A percentile compares a stretch with the other conserved stretches of the same genome.
Conservation (phyloP, 208 protist genomes). For the Wallacemonas collosoma region DNA sequence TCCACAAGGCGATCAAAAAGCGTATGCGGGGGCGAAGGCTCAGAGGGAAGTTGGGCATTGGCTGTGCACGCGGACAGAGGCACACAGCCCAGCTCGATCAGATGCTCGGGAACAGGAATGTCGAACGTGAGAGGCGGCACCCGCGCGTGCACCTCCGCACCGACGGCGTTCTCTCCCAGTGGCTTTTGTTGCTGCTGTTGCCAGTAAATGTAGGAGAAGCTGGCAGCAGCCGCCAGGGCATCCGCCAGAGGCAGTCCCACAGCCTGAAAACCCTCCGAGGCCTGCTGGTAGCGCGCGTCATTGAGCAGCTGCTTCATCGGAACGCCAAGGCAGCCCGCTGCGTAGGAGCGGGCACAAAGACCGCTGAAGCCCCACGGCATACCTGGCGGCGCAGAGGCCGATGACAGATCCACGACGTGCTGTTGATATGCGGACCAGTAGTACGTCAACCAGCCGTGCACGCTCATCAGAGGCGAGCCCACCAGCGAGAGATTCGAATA, state of each 20-base stretch:
- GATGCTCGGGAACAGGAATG: background rate
- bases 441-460: slow-evolving; percentile 32
- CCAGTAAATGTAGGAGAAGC: slow-evolving; percentile 18
- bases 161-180: background rate
- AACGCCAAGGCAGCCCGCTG: slow-evolving; percentile 20
- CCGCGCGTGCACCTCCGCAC: background rate
- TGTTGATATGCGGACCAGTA: slow-evolving; percentile 22
- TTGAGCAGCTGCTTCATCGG: slow-evolving; percentile 9
- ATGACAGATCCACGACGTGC: background rate
- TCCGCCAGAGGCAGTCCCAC: slow-evolving; percentile 22
- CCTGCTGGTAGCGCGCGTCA: slow-evolving; percentile 1
- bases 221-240: slow-evolving; percentile 17
- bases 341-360: slow-evolving; percentile 25
- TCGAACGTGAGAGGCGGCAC: slow-evolving; percentile 17
- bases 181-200: background rate
- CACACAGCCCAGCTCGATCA: slow-evolving; percentile 14
- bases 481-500: slow-evolving; percentile 29
- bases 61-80: background rate
- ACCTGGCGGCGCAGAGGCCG: background rate
- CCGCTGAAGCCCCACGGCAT: slow-evolving; percentile 38
- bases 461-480: slow-evolving; percentile 24
- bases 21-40: background rate
- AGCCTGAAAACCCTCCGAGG: slow-evolving; percentile 13
- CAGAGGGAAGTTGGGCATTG: no score
- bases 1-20: slow-evolving; percentile 17